Base-by-base conservation (phyloP, 441 rosid genomes). In the Mallotus japonicus region DNA sequence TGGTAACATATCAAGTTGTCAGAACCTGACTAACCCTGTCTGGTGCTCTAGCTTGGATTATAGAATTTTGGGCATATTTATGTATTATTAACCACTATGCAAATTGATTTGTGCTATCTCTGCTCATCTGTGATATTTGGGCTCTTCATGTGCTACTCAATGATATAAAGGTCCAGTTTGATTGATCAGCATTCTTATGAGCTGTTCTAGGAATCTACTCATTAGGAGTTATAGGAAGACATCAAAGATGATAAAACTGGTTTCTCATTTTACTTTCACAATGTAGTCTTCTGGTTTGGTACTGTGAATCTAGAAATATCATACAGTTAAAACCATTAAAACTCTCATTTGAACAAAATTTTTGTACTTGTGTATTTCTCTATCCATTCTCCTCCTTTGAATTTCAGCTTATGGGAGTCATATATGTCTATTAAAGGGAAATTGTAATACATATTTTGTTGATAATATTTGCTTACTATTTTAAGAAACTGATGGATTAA, bases 191-290 rank as follows among this genome's bases (percentile, higher is more conserved):
- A 40, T 55, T 58, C 53, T 57, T n/a, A n/a, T 19, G 13, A 20
- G 32, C 22, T 44, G 19, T 11, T 8, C 42, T 14, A 10, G 5
- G 56, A 32, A 20, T 47, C 13, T 44, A 47, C 17, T 22, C 17
- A 10, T 11, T 14, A 5, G 55, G 64, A 22, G 47, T 58, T 40
- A 40, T 1, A 17, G 24, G 55, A 68, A 62, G 49, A 16, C 17
- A 5, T 57, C 16, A 70, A 24, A 4, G 24, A 59, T 44, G 64
- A 20, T 28, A 24, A 17, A 67, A 24, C 47, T 22, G 65, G 22
- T 57, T 67, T 53, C 53, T 55, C 28, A 32, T 65, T 65, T 37
- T 65, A n/a, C 51, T 42, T 63, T 20, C 11, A 8, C 69, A 22
- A 49, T 64, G 8, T 44, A 40, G 24, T 28, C 6, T 8, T 54